A percentile compares a stretch with the other conserved stretches of the same genome.
Conservation (phyloP, 352 stramenopile genomes). For the Globisporangium irregulare region DNA sequence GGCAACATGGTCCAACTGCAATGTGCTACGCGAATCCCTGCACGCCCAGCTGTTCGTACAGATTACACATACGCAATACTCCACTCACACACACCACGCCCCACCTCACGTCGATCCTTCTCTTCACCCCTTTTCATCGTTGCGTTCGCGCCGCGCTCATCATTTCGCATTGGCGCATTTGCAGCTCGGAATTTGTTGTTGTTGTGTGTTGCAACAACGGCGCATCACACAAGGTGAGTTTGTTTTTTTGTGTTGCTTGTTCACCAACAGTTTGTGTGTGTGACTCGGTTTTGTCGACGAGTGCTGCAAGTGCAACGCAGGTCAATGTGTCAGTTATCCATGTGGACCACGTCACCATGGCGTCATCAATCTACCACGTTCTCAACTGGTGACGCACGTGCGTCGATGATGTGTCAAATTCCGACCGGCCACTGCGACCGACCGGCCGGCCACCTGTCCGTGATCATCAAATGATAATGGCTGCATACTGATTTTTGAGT, state of each 20-base stretch:
- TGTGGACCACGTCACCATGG: neutral
- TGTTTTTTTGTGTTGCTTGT: neutral
- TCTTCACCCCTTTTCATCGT: neutral
- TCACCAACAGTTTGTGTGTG: neutral
- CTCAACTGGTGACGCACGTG: neutral
- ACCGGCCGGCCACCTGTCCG: neutral
- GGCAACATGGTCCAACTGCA: too few relatives aligned
- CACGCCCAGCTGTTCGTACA: too few relatives aligned
- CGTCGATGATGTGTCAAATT: neutral
- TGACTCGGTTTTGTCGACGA: slow-evolving; percentile 1
- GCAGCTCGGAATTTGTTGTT: neutral
- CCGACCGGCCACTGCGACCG: neutral
- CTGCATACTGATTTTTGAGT: neutral
- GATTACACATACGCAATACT: too few relatives aligned
- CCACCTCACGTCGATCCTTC: neutral
- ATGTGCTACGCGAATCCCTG: too few relatives aligned
- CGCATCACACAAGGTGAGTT: neutral
- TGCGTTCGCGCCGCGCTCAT: neutral
- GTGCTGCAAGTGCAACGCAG: neutral
- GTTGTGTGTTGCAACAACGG: neutral
- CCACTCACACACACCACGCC: neutral
- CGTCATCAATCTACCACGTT: neutral
- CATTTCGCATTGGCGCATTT: neutral
- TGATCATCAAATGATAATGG: neutral
- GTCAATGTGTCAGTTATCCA: slow-evolving; percentile 10